Percentiles rank a stretch among this genome's conserved stretches.
Conservation (phyloP, 345 rosid species). For the Psidium friedrichsthalianum region DNA sequence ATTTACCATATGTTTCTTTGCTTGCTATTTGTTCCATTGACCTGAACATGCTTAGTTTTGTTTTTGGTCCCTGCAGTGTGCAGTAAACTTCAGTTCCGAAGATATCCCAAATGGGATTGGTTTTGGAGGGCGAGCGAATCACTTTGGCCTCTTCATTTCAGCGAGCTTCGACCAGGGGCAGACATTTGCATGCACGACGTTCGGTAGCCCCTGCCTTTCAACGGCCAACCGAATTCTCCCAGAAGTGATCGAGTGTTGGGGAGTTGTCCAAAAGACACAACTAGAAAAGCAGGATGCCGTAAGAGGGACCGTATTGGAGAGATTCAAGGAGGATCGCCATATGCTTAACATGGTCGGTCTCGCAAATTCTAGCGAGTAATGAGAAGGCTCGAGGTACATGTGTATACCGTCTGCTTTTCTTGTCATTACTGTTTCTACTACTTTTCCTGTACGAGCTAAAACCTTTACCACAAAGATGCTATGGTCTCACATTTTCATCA, state of each 20-base stretch:
- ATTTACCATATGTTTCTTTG: neutral
- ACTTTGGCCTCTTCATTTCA: slow-evolving; percentile 70
- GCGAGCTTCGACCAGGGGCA: slow-evolving; percentile 78
- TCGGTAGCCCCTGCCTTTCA: slow-evolving; percentile 73
- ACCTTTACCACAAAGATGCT: neutral
- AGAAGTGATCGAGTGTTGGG: slow-evolving; percentile 89
- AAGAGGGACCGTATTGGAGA: slow-evolving; percentile 51
- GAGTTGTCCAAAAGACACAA: slow-evolving; percentile 25
- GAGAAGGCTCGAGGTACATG: neutral
- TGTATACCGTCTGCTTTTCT: neutral
- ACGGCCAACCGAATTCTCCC: slow-evolving; percentile 38
- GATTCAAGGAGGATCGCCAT: slow-evolving; percentile 79
- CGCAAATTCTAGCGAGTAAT: slow-evolving; percentile 59
- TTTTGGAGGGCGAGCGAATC: slow-evolving; percentile 67
- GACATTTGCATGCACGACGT: slow-evolving; percentile 61
- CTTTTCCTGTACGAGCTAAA: neutral
- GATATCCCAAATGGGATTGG: slow-evolving; percentile 92
- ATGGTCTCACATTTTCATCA: neutral
- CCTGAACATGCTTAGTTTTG: neutral
- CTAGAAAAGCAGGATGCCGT: slow-evolving; percentile 31
- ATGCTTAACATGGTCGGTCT: slow-evolving; percentile 88
- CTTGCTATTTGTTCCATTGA: neutral
- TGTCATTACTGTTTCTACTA: neutral
- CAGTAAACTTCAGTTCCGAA: slow-evolving; percentile 74
- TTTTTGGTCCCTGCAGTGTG: slow-evolving; percentile 39